Conservation (phyloP, 192 early-diverging fungal genomes). For the Kickxella alabastrina region DNA sequence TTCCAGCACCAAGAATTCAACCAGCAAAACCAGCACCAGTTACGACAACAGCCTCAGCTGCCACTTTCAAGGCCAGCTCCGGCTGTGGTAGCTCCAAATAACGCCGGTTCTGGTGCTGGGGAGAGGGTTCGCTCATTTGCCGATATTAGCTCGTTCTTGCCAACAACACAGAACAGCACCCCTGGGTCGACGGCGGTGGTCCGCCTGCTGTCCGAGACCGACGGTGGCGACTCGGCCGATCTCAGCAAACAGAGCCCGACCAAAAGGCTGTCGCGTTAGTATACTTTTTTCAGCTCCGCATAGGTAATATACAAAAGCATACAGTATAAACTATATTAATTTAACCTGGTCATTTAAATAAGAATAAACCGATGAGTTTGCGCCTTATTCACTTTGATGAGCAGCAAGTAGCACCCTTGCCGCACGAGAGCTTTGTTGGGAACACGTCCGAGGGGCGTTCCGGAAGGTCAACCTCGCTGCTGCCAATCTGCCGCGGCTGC, state of each 20-base stretch:
- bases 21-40: conserved; percentile 6
- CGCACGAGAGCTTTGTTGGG: conserved; percentile 32
- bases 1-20: no score
- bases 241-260: no score
- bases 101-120: no score
- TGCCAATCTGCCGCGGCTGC: no score
- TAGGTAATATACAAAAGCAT: no score
- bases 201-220: no score
- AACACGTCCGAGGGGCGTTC: conserved; percentile 27
- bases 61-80: background rate
- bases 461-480: conserved; percentile 20
- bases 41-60: conserved; percentile 6
- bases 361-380: no score
- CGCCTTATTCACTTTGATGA: conserved; percentile 18
- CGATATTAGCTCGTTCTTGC: conserved; percentile 23
- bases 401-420: conserved; percentile 19
- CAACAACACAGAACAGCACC: conserved; percentile 10
- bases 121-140: conserved; percentile 42
- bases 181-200: background rate
- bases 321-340: no score
- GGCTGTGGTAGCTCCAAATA: background rate
- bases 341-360: no score
- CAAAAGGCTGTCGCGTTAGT: no score
- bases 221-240: no score
- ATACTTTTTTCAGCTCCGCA: no score